Base-by-base conservation (phyloP, 371 early-diverging fungal genomes). In the Mortierella sp. region DNA sequence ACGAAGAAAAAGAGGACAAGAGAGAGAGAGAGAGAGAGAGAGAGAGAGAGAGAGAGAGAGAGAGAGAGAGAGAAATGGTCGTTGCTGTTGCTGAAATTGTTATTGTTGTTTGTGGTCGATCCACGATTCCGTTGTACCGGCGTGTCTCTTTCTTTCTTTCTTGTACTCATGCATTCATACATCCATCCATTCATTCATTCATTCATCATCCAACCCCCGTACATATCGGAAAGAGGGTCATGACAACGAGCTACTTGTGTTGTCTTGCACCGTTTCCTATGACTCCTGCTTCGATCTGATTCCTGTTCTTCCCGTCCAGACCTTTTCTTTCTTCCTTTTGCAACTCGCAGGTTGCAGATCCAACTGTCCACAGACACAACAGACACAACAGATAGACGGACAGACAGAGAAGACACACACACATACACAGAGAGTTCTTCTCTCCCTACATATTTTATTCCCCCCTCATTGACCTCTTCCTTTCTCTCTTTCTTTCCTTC, bases 151-250 rank as follows among this genome's bases (percentile, higher is more conserved):
- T n/a, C n/a, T n/a, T 5, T 22, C 1, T 7, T 24, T 53, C 5
- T 6, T 29, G 4, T 53, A 14, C 55, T 14, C 14, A 14, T 29
- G 26, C 29, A 16, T 53, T 26, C 29, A 29, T 4, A 29, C 29
- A 53, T 8, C 40, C 19, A 11, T 66, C 47, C 40, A 31, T 29
- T 61, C 34, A 61, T 37, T 65, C 68, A n/a, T 47, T 34, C 3
- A 22, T 24, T 24, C 10, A 31, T 31, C 39, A 63, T 52, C 50
- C 64, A 71, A 39, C 29, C 55, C 66, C 79, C 79, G 79, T 79
- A 79, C 79, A 79, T 79, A 79, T 79, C 61, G 75, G 79, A 79
- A 79, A 75, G 75, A 64, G 3, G 22, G 22, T 16, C 10, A 69
- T n/a, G n/a, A 48, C 63, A 63, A 64, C 71, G 3, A n/a, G n/a